phyloP scores from a whole-genome alignment of 106 monocot genomes.

The Dendrobium officinale region DNA sequence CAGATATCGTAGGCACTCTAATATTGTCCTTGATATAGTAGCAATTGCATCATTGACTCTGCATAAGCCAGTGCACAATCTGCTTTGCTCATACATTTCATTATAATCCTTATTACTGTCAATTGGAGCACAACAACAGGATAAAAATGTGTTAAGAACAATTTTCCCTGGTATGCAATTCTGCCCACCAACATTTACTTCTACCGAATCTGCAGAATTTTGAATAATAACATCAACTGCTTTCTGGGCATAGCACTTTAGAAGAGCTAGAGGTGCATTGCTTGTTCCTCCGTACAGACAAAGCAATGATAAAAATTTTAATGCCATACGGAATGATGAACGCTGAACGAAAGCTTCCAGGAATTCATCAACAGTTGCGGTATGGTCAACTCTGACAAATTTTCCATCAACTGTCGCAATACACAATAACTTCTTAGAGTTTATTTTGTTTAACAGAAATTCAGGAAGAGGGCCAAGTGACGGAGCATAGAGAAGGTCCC shows the following conservation, averaged over 20 bases:
- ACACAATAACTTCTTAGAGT: constrained; percentile 50
- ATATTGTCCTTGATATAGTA: constrained; percentile 45
- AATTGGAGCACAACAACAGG: background rate
- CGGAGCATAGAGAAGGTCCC: constrained; percentile 73
- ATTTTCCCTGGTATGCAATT: constrained; percentile 2
- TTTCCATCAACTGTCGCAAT: constrained; percentile 75
- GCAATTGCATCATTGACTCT: constrained; percentile 18
- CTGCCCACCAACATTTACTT: background rate
- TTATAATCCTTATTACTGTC: background rate
- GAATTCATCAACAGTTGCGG: constrained; percentile 70
- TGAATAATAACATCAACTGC: constrained; percentile 52
- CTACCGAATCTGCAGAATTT: constrained; percentile 25
- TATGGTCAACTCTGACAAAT: constrained; percentile 65
- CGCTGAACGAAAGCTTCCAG: constrained; percentile 70
- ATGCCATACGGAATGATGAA: constrained; percentile 61
- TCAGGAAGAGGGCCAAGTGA: constrained; percentile 69
- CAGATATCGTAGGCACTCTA: constrained; percentile 66
- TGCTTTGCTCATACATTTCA: background rate
- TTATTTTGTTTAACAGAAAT: constrained; percentile 51
- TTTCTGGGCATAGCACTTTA: constrained; percentile 67
- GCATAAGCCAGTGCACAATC: background rate
- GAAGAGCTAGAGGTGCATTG: constrained; percentile 58
- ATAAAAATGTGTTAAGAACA: background rate
- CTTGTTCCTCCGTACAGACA: constrained; percentile 51
- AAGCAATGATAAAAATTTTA: constrained; percentile 79